Conservation (phyloP, 495 filamentous ascomycete species). For the Hypoxylon fuscum region DNA sequence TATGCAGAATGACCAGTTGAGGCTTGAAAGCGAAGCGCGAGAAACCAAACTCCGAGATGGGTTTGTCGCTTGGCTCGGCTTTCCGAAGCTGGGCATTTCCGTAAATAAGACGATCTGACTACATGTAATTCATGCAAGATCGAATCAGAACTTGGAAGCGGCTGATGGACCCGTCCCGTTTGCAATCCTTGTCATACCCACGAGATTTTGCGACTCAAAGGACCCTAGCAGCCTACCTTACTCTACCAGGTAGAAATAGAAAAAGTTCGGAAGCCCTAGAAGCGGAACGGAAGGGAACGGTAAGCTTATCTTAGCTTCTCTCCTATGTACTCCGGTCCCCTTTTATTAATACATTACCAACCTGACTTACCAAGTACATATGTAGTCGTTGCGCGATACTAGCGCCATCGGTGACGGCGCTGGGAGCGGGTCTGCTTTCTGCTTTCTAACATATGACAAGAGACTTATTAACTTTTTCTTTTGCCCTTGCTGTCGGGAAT, state of each 20-base stretch:
- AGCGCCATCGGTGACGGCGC: background rate
- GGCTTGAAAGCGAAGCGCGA: too few species aligned
- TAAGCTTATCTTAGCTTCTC: conserved; percentile 6
- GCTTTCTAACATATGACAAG: background rate
- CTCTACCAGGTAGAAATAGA: too few species aligned
- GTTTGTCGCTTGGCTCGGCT: background rate
- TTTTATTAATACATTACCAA: conserved; percentile 6
- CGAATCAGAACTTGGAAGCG: too few species aligned
- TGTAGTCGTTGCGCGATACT: background rate
- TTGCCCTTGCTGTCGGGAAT: background rate
- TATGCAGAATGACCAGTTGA: too few species aligned
- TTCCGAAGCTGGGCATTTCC: conserved; percentile 2
- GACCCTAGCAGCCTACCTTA: too few species aligned
- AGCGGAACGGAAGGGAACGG: background rate
- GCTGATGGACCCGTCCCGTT: too few species aligned
- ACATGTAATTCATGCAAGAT: conserved; percentile 2
- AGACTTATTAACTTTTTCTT: background rate
- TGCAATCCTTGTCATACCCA: too few species aligned
- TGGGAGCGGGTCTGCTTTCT: background rate
- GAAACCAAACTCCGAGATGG: conserved; percentile 28
- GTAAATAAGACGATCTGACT: conserved; percentile 1
- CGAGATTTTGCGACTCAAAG: too few species aligned
- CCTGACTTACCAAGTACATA: background rate
- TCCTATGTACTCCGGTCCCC: background rate
- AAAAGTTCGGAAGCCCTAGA: too few species aligned